A percentile compares a stretch with the other conserved stretches of the same genome.
These are phyloP conservation scores for Aspergillus uvarum DNA, from an alignment of 2,329 filamentous ascomycete species.

Conservation along the genomic window DNA sequence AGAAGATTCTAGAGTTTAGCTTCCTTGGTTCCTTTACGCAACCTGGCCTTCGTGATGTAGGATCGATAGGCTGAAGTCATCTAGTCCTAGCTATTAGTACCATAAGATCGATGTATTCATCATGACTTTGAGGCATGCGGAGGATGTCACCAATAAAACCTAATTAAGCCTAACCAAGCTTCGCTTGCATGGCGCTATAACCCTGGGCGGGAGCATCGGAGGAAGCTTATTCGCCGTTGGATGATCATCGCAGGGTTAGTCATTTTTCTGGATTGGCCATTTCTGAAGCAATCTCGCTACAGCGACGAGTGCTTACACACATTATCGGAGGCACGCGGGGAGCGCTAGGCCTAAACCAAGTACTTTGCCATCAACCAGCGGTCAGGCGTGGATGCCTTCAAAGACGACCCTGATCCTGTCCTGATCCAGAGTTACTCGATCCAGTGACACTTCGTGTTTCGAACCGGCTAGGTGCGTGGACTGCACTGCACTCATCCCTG, in stretches of 20 bases:
- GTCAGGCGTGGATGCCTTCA: background rate
- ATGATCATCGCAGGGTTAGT: no score
- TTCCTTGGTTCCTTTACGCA: no score
- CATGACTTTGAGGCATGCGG: background rate
- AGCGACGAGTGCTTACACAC: background rate
- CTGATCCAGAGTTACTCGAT: slow-evolving; percentile 11
- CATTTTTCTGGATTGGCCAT: no score
- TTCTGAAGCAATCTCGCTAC: background rate
- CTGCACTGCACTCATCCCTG: background rate
- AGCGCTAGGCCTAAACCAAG: background rate
- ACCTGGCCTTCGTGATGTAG: no score
- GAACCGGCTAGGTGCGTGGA: slow-evolving; percentile 4
- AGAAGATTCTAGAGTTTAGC: no score
- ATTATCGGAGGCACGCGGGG: background rate
- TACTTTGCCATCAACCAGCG: background rate
- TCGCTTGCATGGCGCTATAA: slow-evolving; percentile 6
- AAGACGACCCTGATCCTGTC: background rate
- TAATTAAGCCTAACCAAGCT: background rate
- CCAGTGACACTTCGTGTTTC: slow-evolving; percentile 9
- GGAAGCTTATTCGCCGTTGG: background rate
- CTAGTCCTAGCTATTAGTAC: no score
- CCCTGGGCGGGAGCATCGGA: background rate
- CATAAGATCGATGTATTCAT: background rate
- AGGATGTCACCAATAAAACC: no score
- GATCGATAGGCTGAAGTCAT: no score